phyloP scores from a whole-genome alignment of 495 filamentous ascomycete species.

The Bacidia rubella region DNA sequence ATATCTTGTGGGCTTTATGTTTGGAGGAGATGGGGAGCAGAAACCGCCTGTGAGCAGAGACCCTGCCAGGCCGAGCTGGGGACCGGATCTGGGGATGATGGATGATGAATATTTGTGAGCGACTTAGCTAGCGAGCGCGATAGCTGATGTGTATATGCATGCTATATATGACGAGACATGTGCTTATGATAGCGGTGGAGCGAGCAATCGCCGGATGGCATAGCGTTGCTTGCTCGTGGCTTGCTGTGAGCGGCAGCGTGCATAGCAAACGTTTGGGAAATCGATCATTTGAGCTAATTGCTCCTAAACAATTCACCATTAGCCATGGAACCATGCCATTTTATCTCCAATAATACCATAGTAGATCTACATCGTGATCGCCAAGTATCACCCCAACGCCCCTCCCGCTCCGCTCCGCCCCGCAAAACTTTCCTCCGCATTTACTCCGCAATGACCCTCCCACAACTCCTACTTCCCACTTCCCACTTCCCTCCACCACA shows the following conservation, averaged over 20 bases:
- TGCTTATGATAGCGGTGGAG: background rate
- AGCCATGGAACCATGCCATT: too few relatives aligned
- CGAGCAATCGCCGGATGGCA: too few relatives aligned
- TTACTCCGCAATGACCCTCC: too few relatives aligned
- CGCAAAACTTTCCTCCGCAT: too few relatives aligned
- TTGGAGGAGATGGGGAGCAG: background rate
- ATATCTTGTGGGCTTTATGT: slow-evolving; percentile 12
- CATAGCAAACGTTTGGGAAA: too few relatives aligned
- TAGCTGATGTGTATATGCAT: background rate
- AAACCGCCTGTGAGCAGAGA: slow-evolving; percentile 11
- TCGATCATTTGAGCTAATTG: background rate
- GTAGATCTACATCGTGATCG: too few relatives aligned
- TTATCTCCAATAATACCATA: too few relatives aligned
- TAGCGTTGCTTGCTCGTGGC: background rate
- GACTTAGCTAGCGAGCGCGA: slow-evolving; percentile 8
- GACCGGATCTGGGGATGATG: slow-evolving; percentile 16
- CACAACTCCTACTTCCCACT: too few relatives aligned
- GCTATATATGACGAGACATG: background rate
- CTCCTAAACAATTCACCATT: background rate
- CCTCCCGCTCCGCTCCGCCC: too few relatives aligned
- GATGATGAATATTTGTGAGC: slow-evolving; percentile 20
- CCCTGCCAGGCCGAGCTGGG: slow-evolving; percentile 11
- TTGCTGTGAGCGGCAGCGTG: background rate
- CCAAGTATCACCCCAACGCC: too few relatives aligned
- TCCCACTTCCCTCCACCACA: too few relatives aligned